phyloP scores from a whole-genome alignment of 2,329 filamentous ascomycete species.

The Ophiocordyceps camponoti-rufipedis region DNA sequence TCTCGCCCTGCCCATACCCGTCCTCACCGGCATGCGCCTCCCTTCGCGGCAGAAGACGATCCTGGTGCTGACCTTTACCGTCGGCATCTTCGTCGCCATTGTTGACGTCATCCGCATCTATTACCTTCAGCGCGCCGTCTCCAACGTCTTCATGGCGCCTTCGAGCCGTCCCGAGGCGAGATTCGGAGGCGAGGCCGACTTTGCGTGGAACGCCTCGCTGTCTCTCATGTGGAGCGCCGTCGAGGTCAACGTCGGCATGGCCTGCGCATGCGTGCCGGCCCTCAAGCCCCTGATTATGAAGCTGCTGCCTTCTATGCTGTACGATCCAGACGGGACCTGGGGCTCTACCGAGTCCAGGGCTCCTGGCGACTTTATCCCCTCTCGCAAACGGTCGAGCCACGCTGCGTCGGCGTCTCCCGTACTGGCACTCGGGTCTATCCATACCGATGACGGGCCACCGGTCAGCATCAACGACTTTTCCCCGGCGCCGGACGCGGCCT shows the following conservation, averaged over 20 bases:
- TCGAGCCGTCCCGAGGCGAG: slow-evolving; percentile 20
- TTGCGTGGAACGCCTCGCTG: slow-evolving; percentile 59
- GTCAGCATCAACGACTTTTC: slow-evolving; percentile 26
- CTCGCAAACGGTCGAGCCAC: slow-evolving; percentile 3
- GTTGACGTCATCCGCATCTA: slow-evolving; percentile 83
- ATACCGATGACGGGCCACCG: slow-evolving; percentile 8
- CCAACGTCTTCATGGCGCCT: slow-evolving; percentile 17
- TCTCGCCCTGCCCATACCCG: slow-evolving; percentile 71
- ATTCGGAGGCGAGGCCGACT: slow-evolving; percentile 34
- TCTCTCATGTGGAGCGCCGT: slow-evolving; percentile 90
- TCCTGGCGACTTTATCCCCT: slow-evolving; percentile 10
- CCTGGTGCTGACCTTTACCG: slow-evolving; percentile 66
- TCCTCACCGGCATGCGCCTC: slow-evolving; percentile 70
- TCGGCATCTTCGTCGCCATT: slow-evolving; percentile 73
- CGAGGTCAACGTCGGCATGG: slow-evolving; percentile 79
- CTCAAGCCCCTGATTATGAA: slow-evolving; percentile 68
- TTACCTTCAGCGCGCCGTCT: slow-evolving; percentile 62
- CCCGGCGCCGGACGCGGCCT: slow-evolving; percentile 20
- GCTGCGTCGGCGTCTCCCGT: background rate
- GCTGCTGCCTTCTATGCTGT: slow-evolving; percentile 36
- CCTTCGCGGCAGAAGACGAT: slow-evolving; percentile 78
- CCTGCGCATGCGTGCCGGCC: slow-evolving; percentile 82
- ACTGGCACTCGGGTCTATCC: background rate
- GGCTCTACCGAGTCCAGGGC: slow-evolving; percentile 9
- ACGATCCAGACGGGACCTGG: slow-evolving; percentile 28